A percentile compares a stretch with the other conserved stretches of the same genome.
phyloP scores from a whole-genome alignment of 169 alveolate genomes.

The Plasmodium knowlesi region DNA sequence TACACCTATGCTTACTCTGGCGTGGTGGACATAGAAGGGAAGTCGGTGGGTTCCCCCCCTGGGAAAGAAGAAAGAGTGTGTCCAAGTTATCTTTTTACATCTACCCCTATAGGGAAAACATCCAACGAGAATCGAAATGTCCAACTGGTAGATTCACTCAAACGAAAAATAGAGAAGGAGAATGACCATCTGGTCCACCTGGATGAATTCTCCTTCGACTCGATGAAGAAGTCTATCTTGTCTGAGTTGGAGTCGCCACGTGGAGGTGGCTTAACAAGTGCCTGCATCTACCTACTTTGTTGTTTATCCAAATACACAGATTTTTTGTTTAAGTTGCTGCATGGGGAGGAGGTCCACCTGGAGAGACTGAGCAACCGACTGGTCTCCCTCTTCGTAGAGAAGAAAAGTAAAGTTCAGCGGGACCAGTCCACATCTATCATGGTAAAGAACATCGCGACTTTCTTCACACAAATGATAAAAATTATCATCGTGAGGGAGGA shows the following conservation, averaged over 20 bases:
- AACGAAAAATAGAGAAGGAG: slow-evolving; percentile 7
- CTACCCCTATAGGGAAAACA: background rate
- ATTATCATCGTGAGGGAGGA: background rate
- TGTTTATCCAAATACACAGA: slow-evolving; percentile 30
- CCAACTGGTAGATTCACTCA: background rate
- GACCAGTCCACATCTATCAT: background rate
- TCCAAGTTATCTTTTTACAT: background rate
- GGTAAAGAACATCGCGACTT: slow-evolving; percentile 4
- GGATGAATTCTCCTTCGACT: slow-evolving; percentile 2
- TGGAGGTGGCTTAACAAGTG: background rate
- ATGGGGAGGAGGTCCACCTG: background rate
- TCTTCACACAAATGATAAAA: slow-evolving; percentile 26
- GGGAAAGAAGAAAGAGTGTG: background rate
- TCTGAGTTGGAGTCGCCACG: background rate
- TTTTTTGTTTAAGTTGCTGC: background rate
- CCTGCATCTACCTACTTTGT: slow-evolving; percentile 31
- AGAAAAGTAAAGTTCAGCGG: background rate
- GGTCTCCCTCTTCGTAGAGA: background rate
- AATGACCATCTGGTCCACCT: background rate
- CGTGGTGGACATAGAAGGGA: background rate
- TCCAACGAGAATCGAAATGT: background rate
- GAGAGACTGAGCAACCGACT: background rate
- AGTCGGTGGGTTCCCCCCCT: background rate
- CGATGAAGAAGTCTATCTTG: background rate
- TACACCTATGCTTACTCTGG: slow-evolving; percentile 24